Percentiles rank a stretch among this genome's conserved stretches.
Evolutionary conservation across 192 early-diverging fungal species (phyloP).

Genomic region (Coemansia sp.): DNA sequence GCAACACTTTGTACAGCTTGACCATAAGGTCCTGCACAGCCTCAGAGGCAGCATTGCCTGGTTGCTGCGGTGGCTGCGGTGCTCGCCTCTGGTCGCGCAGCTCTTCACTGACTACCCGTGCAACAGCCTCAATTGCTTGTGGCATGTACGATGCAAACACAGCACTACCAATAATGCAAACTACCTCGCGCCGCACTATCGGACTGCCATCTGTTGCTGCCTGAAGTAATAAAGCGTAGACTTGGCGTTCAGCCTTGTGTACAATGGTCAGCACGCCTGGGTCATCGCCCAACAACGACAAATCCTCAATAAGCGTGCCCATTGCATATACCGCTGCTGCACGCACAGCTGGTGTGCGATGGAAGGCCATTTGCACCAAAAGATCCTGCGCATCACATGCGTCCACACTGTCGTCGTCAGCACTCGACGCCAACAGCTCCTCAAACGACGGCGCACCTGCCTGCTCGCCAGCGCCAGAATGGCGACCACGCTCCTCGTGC

Average conservation of each 20-base stretch:
- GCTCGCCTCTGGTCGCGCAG: conserved; percentile 23
- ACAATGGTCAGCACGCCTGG: conserved; percentile 71
- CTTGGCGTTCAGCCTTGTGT: conserved; percentile 67
- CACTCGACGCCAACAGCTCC: conserved; percentile 49
- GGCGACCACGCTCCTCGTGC: conserved; percentile 9
- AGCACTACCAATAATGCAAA: conserved; percentile 69
- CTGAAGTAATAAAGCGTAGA: conserved; percentile 57
- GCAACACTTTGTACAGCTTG: conserved; percentile 80
- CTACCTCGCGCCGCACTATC: conserved; percentile 87
- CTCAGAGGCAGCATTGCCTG: conserved; percentile 24
- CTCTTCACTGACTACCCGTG: conserved; percentile 39
- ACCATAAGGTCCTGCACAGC: conserved; percentile 37
- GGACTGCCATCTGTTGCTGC: conserved; percentile 81
- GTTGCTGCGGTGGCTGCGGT: conserved; percentile 8
- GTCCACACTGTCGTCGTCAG: conserved; percentile 43
- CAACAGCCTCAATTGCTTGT: conserved; percentile 66
- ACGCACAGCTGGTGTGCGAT: conserved; percentile 70
- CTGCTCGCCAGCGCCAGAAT: not conserved
- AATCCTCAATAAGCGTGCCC: conserved; percentile 63
- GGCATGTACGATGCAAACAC: conserved; percentile 66
- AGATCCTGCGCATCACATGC: conserved; percentile 44
- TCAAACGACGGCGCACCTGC: conserved; percentile 32
- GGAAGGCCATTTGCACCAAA: conserved; percentile 44
- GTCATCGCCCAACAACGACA: conserved; percentile 55
- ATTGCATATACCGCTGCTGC: conserved; percentile 82